Base-by-base conservation (phyloP, 305 asterid genomes). In the Fraxinus albicans region DNA sequence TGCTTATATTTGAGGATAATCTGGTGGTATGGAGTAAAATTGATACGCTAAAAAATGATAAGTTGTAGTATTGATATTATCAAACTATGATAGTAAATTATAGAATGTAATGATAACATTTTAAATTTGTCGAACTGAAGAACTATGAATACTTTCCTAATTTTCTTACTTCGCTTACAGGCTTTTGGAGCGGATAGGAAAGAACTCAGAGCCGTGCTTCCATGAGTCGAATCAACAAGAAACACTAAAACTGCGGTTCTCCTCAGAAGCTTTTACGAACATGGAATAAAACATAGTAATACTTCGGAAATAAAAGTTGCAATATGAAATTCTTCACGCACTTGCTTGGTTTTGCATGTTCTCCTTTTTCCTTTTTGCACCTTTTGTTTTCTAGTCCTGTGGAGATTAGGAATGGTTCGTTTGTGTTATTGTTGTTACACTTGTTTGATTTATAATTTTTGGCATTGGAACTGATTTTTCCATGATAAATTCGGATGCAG, bases 141-240 rank as follows among this genome's bases (percentile, higher is more conserved):
- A 25, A 25, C 27, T 25, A 25, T 25, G 27, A 25, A 25, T 25
- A 25, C 27, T 25, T 25, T 25, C 27, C 27, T 25, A 25, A 25
- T 25, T 25, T 25, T 25, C 27, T 25, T 25, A 12, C 75, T 69
- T 78, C n/a, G 78, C 13, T 86, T 87, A 86, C 96, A 95, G 99
- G 84, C 96, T 0, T 94, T 85, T 80, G 99, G 99, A 88, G 93
- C 97, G 29, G 97, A 95, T 85, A 91, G 97, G 84, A 95, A 93
- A 88, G 97, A 95, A 85, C 74, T 95, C 79, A 92, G 95, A 88
- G 88, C 93, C 0, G 87, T 79, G 76, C 98, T 95, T 83, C 98
- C 99, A 17, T 95, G 92, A 94, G 82, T 40, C 29, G 53, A n/a
- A 8, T 13, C 27, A 55, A n/a, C 33, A 31, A 69, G 17, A 77